Evolutionary conservation across 495 filamentous ascomycete genomes (phyloP), one percentile per base, ranked within the genome.

Genomic region (Aspergillus baeticus): DNA sequence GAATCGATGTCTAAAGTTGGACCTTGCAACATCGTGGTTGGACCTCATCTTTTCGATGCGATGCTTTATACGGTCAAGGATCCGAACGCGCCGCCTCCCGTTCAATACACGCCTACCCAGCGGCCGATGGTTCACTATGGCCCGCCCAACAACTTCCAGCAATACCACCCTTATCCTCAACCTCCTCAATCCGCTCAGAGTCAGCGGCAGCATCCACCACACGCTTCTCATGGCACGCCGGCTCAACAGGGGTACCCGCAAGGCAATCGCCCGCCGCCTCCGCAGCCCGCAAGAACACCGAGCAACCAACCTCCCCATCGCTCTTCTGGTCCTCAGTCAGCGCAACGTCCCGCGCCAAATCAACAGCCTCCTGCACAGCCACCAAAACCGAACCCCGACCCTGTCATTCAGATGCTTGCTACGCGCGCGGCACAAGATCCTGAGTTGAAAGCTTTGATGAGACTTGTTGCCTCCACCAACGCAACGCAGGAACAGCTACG

Each of bases 371-470:
- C 69, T 3, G 64, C 70, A 7, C 73, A 77, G 51, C 69, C 77
- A 34, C 59, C 77, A 2, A 77, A 81, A 57, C 73, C 77, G 2
- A 84, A 84, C 37, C 83, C 89, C 3, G 95, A 99, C 68, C 95
- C 95, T 3, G 95, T 99, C 38, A 99, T 99, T 54, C 89, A 96
- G 51, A 91, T 91, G 68, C 74, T 99, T 38, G 95, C 95, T 2
- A 90, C 90, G 57, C 83, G 84, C 61, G 95, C 95, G 14, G 88
- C 89, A 1, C 85, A 87, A 15, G 89, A 99, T 66, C 86, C 88
- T 2, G 82, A 91, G 44, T 77, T 99, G n/a, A 92, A 96, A 62
- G 85, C 86, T n/a, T 79, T 99, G 10, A 99, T 99, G 95, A 88
- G 90, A 63, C 85, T 92, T 11, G 95, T 99, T 8, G 95, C 95